Evolutionary conservation across 1,284 basidiomycete genomes (phyloP).

Genomic region (Apiotrichum siamense): DNA sequence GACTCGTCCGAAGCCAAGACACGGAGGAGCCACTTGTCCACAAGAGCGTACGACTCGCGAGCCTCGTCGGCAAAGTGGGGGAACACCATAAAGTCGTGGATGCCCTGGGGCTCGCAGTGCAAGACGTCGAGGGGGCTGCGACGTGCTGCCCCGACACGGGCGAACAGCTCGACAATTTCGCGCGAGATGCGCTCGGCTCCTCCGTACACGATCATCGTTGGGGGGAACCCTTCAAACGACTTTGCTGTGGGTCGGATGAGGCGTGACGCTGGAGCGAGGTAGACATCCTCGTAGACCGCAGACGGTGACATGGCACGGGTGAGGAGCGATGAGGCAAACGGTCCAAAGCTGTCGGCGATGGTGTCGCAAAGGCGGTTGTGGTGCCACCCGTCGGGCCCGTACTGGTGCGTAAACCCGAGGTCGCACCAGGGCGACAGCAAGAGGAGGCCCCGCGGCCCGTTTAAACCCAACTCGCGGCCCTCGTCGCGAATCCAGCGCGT

Average conservation of each 20-base stretch:
- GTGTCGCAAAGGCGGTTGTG: conserved; percentile 33
- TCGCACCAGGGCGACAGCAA: conserved; percentile 59
- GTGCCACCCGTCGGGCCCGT: conserved; percentile 26
- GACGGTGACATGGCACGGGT: conserved; percentile 29
- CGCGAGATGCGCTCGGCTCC: conserved; percentile 35
- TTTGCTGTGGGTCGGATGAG: conserved; percentile 17
- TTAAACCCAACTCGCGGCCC: conserved; percentile 22
- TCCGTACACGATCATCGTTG: conserved; percentile 35
- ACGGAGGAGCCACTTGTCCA: conserved; percentile 44
- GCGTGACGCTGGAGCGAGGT: conserved; percentile 36
- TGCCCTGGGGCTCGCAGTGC: conserved; percentile 31
- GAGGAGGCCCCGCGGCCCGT: conserved; percentile 52
- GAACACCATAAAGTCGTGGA: conserved; percentile 45
- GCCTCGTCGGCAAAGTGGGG: conserved; percentile 39
- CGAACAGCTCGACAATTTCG: conserved; percentile 32
- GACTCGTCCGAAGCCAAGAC: no score
- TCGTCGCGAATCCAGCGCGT: conserved; percentile 35
- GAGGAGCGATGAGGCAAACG: conserved; percentile 38
- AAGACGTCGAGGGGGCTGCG: not conserved
- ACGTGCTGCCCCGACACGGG: conserved; percentile 22
- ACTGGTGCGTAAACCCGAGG: conserved; percentile 45
- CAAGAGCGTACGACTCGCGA: conserved; percentile 24
- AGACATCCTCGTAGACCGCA: conserved; percentile 29
- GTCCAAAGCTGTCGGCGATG: conserved; percentile 41
- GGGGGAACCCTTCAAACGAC: conserved; percentile 33